Evolutionary conservation across 2,329 filamentous ascomycete species (phyloP), one percentile per base, ranked within the genome.

Genomic region (Mycogone perniciosa): DNA sequence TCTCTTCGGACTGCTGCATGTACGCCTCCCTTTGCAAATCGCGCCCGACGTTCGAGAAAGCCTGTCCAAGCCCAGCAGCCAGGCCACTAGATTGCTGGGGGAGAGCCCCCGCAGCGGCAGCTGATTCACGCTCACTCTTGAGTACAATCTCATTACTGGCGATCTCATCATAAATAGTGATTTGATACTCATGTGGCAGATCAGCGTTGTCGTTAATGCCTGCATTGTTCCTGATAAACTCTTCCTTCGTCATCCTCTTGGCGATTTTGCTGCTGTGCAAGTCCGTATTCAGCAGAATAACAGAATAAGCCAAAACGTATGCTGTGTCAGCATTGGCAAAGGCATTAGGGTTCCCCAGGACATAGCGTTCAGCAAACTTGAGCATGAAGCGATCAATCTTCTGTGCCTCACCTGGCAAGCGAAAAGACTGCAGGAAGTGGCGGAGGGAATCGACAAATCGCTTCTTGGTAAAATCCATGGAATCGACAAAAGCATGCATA

Each of bases 381-480:
- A 99, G 75, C 93, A 99, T 97, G 71, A 97, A 95, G 44, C 93
- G 88, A 81, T 99, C 93, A 59, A 99, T 99, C 74, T 99, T 99
- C 66, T 99, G 93, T 0, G 91, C 91, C 69, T 99, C 93, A 54
- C 93, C 93, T 0, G 93, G 93, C 10, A 99, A 75, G 56, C 93
- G 86, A 75, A 99, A 99, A 30, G 89, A 88, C 67, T 99, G 93
- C 9, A 99, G 74, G 62, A 99, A 99, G 52, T 89, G 85, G 35
- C 93, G 84, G 29, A 99, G 73, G 10, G 93, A 86, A 67, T 96
- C 92, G 6, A 96, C 92, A 60, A 99, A 99, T 2, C 91, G 85
- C 50, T 85, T 89, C 67, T 91, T 91, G 7, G 82, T 80, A 60
- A 99, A 99, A 43, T 97, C 88, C 90, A 99, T 96, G 20, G 77